phyloP scores from a whole-genome alignment of 768 basidiomycete species.

The Clitopilus hobsonii region DNA sequence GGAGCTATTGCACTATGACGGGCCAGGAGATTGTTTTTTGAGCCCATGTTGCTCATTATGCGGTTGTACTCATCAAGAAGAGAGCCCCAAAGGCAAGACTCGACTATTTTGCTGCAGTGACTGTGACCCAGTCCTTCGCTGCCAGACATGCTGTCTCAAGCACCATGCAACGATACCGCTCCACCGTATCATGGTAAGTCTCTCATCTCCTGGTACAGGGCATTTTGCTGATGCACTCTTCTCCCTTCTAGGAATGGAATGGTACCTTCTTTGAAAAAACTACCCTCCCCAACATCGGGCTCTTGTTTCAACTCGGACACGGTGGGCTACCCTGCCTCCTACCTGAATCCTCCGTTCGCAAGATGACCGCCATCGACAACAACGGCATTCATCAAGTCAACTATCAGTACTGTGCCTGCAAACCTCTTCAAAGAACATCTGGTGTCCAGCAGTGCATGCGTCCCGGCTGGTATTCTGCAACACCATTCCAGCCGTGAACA shows the following conservation, averaged over 20 bases:
- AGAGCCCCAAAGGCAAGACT: too few species aligned
- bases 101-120: too few species aligned
- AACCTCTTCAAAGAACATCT: neutral
- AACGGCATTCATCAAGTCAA: neutral
- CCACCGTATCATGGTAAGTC: too few species aligned
- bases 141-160: too few species aligned
- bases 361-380: conserved; percentile 7
- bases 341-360: neutral
- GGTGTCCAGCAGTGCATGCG: conserved; percentile 3
- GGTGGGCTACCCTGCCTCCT: neutral
- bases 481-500: conserved; percentile 3
- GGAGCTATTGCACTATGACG: too few species aligned
- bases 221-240: too few species aligned
- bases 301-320: neutral
- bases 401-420: conserved; percentile 3
- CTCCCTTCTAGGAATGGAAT: conserved; percentile 2
- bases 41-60: too few species aligned
- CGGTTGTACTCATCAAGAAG: too few species aligned
- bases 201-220: too few species aligned
- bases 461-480: conserved; percentile 10
- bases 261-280: neutral
- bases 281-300: neutral
- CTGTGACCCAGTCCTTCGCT: too few species aligned
- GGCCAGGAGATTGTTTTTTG: too few species aligned
- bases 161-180: too few species aligned